Conservation (phyloP, 164 flowering plant genomes). For the Magnolia changhungtana region DNA sequence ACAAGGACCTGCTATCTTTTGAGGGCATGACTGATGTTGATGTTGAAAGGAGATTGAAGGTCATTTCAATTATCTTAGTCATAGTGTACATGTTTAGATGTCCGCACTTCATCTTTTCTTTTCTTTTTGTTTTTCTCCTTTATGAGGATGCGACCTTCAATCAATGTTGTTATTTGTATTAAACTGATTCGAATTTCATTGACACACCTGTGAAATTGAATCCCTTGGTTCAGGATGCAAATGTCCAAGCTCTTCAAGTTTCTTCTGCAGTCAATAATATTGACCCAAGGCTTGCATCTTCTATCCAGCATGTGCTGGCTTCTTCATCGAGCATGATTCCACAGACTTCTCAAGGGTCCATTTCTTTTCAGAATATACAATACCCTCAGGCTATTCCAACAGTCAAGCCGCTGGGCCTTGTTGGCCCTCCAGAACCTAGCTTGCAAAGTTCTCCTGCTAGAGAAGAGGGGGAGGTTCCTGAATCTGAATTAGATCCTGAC, state of each 20-base stretch:
- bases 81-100: neutral
- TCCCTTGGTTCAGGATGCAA: slow-evolving; percentile 55
- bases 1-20: slow-evolving; percentile 61
- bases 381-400: slow-evolving; percentile 41
- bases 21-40: slow-evolving; percentile 89
- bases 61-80: slow-evolving; percentile 18
- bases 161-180: neutral
- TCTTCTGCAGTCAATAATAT: slow-evolving; percentile 40
- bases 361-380: slow-evolving; percentile 38
- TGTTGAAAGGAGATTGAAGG: slow-evolving; percentile 87
- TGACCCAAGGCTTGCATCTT: slow-evolving; percentile 49
- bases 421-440: slow-evolving; percentile 48
- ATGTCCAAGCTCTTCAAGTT: slow-evolving; percentile 29
- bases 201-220: slow-evolving; percentile 1
- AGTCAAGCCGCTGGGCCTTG: slow-evolving; percentile 45
- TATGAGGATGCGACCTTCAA: neutral
- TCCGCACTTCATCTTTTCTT: neutral
- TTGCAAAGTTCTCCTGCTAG: slow-evolving; percentile 86
- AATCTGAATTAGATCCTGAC: slow-evolving; percentile 98
- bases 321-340: slow-evolving; percentile 43
- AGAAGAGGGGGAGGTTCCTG: slow-evolving; percentile 99
- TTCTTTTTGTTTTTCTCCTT: neutral
- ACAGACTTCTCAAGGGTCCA: slow-evolving; percentile 38
- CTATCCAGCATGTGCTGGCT: slow-evolving; percentile 41
- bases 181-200: neutral